These are phyloP conservation scores for Cladosporium sp. DNA, from an alignment of 2,329 filamentous ascomycete species.

Conservation along the genomic window DNA sequence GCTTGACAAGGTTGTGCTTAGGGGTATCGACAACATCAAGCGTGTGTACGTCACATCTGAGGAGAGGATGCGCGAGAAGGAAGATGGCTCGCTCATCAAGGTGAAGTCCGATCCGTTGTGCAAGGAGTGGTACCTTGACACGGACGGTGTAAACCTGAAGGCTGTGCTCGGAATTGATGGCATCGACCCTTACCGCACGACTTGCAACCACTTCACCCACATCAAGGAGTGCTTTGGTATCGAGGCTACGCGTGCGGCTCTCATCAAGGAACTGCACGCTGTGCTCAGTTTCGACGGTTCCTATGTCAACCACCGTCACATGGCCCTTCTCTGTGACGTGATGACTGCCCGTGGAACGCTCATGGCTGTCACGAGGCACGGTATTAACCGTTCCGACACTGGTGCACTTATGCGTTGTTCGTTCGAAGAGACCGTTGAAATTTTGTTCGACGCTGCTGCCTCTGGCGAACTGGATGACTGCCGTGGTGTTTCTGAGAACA, in stretches of 20 bases:
- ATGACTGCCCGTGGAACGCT: constrained; percentile 95
- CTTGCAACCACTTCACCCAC: constrained; percentile 94
- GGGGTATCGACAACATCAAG: constrained; percentile 83
- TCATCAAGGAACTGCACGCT: constrained; percentile 83
- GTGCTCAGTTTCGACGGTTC: constrained; percentile 98
- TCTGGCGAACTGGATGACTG: constrained; percentile 96
- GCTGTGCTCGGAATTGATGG: constrained; percentile 82
- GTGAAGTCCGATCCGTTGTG: constrained; percentile 71
- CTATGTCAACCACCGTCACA: constrained; percentile 97
- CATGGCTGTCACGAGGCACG: constrained; percentile 94
- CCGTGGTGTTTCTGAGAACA: constrained; percentile 95
- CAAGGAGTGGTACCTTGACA: constrained; percentile 94
- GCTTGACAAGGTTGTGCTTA: constrained; percentile 83
- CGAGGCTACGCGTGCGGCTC: constrained; percentile 81
- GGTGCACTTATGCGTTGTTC: constrained; percentile 99
- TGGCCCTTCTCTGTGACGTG: constrained; percentile 90
- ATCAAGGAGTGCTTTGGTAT: constrained; percentile 94
- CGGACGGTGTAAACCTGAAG: constrained; percentile 80
- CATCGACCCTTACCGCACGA: constrained; percentile 79
- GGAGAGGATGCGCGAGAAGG: constrained; percentile 60
- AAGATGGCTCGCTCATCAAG: constrained; percentile 69
- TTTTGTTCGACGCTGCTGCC: constrained; percentile 90
- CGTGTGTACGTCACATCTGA: constrained; percentile 90
- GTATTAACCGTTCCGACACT: constrained; percentile 96
- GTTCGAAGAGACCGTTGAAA: constrained; percentile 98